Evolutionary conservation across 257 asterid species (phyloP).

Genomic region (Misopates orontium): DNA sequence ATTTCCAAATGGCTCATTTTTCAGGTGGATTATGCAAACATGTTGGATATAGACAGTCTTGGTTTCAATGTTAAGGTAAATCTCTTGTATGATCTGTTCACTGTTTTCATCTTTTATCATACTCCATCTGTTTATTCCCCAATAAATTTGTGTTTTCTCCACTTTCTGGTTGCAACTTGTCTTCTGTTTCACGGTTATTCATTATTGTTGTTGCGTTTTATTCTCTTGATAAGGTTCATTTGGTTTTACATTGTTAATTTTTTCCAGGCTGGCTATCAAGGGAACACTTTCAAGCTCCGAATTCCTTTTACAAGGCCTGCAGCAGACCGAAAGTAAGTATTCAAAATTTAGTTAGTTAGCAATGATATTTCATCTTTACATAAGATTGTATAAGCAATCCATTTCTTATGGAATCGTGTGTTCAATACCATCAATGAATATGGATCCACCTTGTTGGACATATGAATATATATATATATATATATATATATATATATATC

Average conservation of each 20-base stretch:
- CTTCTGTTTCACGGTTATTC: neutral
- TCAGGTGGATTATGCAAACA: conserved; percentile 83
- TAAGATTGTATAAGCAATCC: neutral
- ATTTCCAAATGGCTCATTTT: conserved; percentile 17
- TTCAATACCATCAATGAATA: neutral
- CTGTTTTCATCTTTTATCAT: conserved; percentile 2
- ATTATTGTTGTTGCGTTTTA: conserved; percentile 6
- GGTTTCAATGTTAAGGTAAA: conserved; percentile 89
- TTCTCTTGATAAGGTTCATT: neutral
- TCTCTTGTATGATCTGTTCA: conserved; percentile 13
- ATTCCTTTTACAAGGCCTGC: conserved; percentile 88
- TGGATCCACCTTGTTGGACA: neutral
- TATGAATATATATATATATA: neutral
- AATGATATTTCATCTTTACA: neutral
- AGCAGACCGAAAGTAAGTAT: conserved; percentile 78
- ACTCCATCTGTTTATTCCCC: conserved; percentile 2
- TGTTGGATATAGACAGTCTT: conserved; percentile 86
- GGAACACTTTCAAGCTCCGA: conserved; percentile 77
- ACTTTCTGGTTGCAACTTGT: conserved; percentile 1
- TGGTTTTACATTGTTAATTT: conserved; percentile 8
- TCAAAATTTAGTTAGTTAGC: conserved; percentile 18
- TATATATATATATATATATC: too few relatives aligned
- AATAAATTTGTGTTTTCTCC: neutral
- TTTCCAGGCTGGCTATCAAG: conserved; percentile 72
- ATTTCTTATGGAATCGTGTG: neutral